A percentile compares a stretch with the other conserved stretches of the same genome.
These are phyloP conservation scores for Halenospora varia DNA, from an alignment of 495 filamentous ascomycete species.

Conservation along the genomic window DNA sequence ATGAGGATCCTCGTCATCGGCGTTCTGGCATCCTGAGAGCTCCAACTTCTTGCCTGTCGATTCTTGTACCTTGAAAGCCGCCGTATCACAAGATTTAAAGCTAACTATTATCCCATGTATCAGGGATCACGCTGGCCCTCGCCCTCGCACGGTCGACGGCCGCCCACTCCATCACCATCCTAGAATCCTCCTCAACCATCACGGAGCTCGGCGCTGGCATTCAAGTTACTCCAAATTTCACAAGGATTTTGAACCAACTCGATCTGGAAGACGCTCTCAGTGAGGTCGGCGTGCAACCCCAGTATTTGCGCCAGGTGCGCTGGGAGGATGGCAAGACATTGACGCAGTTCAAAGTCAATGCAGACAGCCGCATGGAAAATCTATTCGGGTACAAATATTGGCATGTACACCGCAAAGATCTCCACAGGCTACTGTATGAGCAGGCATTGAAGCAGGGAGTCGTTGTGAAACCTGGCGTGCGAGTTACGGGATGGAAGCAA, in stretches of 20 bases:
- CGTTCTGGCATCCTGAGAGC: background rate
- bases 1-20: background rate
- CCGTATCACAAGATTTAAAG: background rate
- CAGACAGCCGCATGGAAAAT: background rate
- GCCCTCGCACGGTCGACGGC: background rate
- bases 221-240: conserved; percentile 1
- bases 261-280: background rate
- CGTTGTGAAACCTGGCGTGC: background rate
- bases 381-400: background rate
- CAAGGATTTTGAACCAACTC: background rate
- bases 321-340: background rate
- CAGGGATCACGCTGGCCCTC: background rate
- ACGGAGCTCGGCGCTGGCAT: background rate
- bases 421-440: background rate
- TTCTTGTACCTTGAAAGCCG: background rate
- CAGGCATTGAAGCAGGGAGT: background rate
- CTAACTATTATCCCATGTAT: background rate
- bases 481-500: background rate
- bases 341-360: background rate
- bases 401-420: background rate
- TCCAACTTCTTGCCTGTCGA: background rate
- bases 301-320: background rate
- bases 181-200: background rate
- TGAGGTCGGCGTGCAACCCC: background rate
- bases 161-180: background rate